Evolutionary conservation across 2,329 filamentous ascomycete genomes (phyloP).

Genomic region (Rhynchosporium secalis): DNA sequence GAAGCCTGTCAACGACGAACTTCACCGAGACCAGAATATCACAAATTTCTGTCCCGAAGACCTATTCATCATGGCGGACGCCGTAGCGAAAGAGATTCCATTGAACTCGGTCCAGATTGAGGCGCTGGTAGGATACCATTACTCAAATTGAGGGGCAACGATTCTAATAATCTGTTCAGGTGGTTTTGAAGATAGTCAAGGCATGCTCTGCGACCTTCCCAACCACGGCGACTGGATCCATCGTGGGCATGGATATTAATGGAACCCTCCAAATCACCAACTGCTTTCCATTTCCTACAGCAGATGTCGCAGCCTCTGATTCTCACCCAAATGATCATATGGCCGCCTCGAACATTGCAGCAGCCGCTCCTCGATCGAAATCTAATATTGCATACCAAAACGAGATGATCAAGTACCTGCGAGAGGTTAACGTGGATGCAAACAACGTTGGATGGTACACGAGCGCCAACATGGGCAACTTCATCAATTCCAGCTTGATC

Average conservation of each 20-base stretch:
- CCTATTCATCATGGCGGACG: conserved; percentile 55
- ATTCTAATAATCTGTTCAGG: conserved; percentile 51
- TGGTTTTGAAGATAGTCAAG: conserved; percentile 98
- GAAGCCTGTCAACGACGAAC: neutral
- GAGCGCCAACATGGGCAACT: conserved; percentile 98
- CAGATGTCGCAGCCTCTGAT: conserved; percentile 69
- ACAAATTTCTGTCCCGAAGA: neutral
- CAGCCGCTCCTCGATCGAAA: conserved; percentile 89
- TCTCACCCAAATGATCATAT: conserved; percentile 69
- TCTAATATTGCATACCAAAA: conserved; percentile 84
- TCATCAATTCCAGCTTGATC: conserved; percentile 90
- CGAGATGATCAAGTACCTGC: conserved; percentile 95
- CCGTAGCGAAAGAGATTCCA: conserved; percentile 61
- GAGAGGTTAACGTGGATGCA: conserved; percentile 97
- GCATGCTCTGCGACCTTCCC: conserved; percentile 88
- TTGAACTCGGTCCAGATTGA: conserved; percentile 91
- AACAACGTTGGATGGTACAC: conserved; percentile 99
- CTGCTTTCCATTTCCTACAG: conserved; percentile 86
- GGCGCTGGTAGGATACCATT: conserved; percentile 70
- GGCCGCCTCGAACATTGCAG: conserved; percentile 70
- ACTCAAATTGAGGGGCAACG: conserved; percentile 36
- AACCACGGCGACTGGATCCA: conserved; percentile 81
- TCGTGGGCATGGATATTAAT: conserved; percentile 90
- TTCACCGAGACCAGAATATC: neutral
- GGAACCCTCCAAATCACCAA: conserved; percentile 88